Evolutionary conservation across 495 filamentous ascomycete genomes (phyloP), one percentile per base, ranked within the genome.

Genomic region (Astrocystis sublimbata): DNA sequence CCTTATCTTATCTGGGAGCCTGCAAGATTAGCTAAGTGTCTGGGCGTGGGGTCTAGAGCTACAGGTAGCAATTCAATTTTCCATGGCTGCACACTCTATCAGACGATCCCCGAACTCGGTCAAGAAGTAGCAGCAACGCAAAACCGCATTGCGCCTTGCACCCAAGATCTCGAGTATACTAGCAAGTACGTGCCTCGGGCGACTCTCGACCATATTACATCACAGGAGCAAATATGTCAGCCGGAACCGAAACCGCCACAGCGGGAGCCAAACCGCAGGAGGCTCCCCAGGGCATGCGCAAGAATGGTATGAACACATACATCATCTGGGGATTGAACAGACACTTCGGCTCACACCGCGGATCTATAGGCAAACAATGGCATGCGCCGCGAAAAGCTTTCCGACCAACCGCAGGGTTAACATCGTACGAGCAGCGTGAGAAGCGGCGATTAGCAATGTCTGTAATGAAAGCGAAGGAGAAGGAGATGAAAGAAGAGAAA

Each of bases 301-400:
- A 83, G 68, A 90, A 89, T 76, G 88, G 87, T 88, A 74, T 42
- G 74, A 28, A 46, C 1, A 15, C 9, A 26, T 52, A 7, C 12
- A 28, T n/a, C 19, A 45, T 17, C 30, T 53, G 19, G 17, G 21
- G 31, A 36, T n/a, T 31, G 36, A 45, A 41, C n/a, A 63, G 62
- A 15, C 59, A 8, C 50, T 38, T 23, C 21, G 51, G 24, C 62
- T 26, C 52, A 66, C 24, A 62, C 57, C 21, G 23, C 21, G 5
- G n/a, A n/a, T n/a, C n/a, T 55, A n/a, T 69, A 98, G 93, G 93
- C 63, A 97, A 97, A 78, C 88, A 96, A 81, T 98, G 94, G 94
- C 92, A 96, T 75, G 73, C 81, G 38, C 77, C 83, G 21, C 91
- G 89, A 71, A 87, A 87, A 54, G 86, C 93, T n/a, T 98, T 98